phyloP scores from a whole-genome alignment of 2,329 filamentous ascomycete genomes.

The Cercospora zeae-maydis region DNA sequence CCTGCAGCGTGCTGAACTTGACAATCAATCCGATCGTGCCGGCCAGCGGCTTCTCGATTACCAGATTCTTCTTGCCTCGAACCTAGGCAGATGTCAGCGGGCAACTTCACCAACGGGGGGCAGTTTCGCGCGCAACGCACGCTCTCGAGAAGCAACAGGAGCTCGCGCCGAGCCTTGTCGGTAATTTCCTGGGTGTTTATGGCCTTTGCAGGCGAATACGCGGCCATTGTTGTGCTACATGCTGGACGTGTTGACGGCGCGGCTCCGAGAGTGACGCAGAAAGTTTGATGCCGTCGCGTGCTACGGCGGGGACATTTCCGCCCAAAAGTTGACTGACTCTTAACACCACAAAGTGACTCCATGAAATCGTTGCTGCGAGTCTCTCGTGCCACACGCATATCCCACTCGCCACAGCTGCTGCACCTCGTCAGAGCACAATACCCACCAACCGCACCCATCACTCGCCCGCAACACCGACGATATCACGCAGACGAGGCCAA shows the following conservation, averaged over 20 bases:
- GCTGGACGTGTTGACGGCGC: conserved; percentile 1
- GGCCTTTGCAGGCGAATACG: conserved; percentile 54
- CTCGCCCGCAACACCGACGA: background rate
- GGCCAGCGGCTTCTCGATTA: conserved; percentile 85
- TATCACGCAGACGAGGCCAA: conserved; percentile 30
- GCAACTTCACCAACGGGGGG: conserved; percentile 7
- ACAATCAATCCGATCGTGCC: conserved; percentile 87
- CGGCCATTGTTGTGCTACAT: conserved; percentile 37
- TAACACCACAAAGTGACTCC: conserved; percentile 6
- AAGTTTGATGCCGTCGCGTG: conserved; percentile 1
- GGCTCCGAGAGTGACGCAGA: background rate
- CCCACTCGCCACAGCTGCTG: background rate
- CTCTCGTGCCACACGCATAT: conserved; percentile 8
- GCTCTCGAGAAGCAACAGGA: conserved; percentile 86
- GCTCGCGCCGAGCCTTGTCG: conserved; percentile 79
- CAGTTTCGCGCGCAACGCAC: conserved; percentile 62
- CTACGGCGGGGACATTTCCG: background rate
- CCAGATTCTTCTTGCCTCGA: conserved; percentile 96
- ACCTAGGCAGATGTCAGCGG: conserved; percentile 57
- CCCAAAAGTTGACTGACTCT: conserved; percentile 1
- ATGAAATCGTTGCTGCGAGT: conserved; percentile 20
- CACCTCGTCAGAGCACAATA: background rate
- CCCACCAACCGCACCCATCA: background rate
- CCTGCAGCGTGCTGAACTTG: conserved; percentile 91
- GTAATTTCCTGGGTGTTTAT: conserved; percentile 74